Conservation (phyloP, 108 stramenopile species). For the Cyclostephanos tholiformis region DNA sequence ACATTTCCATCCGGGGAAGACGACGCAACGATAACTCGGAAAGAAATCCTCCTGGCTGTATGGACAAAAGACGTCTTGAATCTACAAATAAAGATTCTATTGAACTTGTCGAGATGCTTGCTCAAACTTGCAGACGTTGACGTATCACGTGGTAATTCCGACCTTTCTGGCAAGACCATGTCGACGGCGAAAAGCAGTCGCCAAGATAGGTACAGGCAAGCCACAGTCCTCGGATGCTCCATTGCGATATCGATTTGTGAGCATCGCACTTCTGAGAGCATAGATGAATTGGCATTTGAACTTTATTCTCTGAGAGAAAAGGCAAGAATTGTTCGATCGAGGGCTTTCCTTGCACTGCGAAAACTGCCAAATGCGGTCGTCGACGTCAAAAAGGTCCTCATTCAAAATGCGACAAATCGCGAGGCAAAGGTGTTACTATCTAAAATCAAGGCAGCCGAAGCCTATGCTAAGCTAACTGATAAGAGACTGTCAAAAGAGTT, state of each 20-base stretch:
- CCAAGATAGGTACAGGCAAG: constrained; percentile 23
- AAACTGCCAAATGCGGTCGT: constrained; percentile 23
- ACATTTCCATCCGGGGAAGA: constrained; percentile 34
- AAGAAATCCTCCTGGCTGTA: constrained; percentile 47
- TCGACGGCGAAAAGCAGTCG: constrained; percentile 6
- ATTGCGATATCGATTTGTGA: constrained; percentile 43
- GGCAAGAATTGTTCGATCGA: constrained; percentile 36
- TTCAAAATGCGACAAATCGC: constrained; percentile 22
- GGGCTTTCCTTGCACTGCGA: constrained; percentile 28
- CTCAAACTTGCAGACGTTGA: constrained; percentile 61
- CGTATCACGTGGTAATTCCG: background rate
- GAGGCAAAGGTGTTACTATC: constrained; percentile 36
- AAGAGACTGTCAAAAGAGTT: constrained; percentile 66
- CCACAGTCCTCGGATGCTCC: constrained; percentile 39
- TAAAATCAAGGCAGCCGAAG: constrained; percentile 22
- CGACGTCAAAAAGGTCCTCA: constrained; percentile 29
- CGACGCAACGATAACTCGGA: constrained; percentile 20
- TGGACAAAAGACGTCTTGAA: constrained; percentile 32
- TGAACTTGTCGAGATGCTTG: constrained; percentile 68
- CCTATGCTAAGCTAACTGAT: constrained; percentile 26
- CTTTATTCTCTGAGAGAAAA: constrained; percentile 29
- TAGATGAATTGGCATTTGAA: background rate
- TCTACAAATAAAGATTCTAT: constrained; percentile 59
- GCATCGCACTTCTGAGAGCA: constrained; percentile 4
- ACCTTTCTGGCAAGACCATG: background rate